These are phyloP conservation scores for Apophysomyces ossiformis DNA, from an alignment of 371 early-diverging fungal genomes.

Conservation along the genomic window DNA sequence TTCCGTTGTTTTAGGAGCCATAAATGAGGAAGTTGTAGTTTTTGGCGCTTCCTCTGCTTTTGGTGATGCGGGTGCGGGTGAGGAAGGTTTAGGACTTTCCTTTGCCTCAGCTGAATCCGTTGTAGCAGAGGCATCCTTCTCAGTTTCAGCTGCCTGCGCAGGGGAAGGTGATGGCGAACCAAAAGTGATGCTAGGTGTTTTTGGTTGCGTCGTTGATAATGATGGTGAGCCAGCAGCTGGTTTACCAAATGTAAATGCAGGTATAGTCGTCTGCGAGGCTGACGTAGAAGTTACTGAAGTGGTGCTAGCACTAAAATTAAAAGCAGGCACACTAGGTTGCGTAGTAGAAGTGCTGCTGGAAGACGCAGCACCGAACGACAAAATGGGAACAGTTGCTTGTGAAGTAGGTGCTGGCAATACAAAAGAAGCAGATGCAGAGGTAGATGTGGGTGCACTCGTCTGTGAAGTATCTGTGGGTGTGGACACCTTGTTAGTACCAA, in stretches of 20 bases:
- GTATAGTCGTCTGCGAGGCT: not conserved
- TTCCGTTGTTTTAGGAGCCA: not conserved
- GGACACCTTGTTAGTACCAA: not conserved
- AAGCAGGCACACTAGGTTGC: not conserved
- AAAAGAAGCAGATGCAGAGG: not conserved
- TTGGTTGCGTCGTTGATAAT: not conserved
- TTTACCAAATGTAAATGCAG: not conserved
- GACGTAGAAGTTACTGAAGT: not conserved
- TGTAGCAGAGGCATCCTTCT: not conserved
- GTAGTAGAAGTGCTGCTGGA: not conserved
- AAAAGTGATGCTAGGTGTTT: no score
- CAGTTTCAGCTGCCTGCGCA: not conserved
- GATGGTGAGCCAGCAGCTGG: not conserved
- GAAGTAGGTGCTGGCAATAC: not conserved
- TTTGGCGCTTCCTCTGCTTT: not conserved
- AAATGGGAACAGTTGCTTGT: not conserved
- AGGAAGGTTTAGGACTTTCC: not conserved
- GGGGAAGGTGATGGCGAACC: not conserved
- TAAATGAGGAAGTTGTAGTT: not conserved
- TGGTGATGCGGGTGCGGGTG: not conserved
- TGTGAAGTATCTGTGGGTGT: no score
- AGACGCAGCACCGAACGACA: not conserved
- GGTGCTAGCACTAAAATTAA: not conserved
- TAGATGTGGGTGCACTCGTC: not conserved
- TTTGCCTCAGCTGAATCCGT: not conserved